A percentile compares a stretch with the other conserved stretches of the same genome.
phyloP scores from a whole-genome alignment of 2,329 filamentous ascomycete genomes.

The Lachnellula suecica region DNA sequence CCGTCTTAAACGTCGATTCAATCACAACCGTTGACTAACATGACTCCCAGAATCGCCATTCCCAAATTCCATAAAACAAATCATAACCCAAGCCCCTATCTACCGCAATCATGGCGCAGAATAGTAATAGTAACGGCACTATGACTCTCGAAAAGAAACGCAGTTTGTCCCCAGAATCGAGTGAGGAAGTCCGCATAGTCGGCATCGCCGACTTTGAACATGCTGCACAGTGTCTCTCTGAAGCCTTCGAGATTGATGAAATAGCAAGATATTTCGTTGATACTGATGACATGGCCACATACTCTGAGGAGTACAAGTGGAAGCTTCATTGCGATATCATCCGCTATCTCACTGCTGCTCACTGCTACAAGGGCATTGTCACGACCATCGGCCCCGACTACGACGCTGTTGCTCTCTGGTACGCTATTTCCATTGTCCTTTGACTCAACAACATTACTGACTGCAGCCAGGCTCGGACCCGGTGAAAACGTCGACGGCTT shows the following conservation, averaged over 20 bases:
- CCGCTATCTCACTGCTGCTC: constrained; percentile 74
- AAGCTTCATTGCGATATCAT: constrained; percentile 75
- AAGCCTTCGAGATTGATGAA: constrained; percentile 75
- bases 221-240: constrained; percentile 70
- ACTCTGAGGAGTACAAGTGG: constrained; percentile 69
- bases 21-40: constrained; percentile 8
- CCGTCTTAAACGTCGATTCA: constrained; percentile 8
- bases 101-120: constrained; percentile 33
- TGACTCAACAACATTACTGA: not conserved
- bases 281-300: constrained; percentile 63
- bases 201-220: constrained; percentile 67
- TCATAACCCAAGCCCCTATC: not conserved
- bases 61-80: not conserved
- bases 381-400: constrained; percentile 74
- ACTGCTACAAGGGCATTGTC: constrained; percentile 72
- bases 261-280: constrained; percentile 74
- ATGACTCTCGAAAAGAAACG: constrained; percentile 31
- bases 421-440: constrained; percentile 32
- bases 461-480: constrained; percentile 66
- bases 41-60: constrained; percentile 17
- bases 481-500: constrained; percentile 72
- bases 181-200: constrained; percentile 63
- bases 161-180: constrained; percentile 28
- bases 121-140: constrained; percentile 36
- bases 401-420: constrained; percentile 79